Conservation (phyloP, 1,139 yeast genomes). For the Pneumocystis sp. region DNA sequence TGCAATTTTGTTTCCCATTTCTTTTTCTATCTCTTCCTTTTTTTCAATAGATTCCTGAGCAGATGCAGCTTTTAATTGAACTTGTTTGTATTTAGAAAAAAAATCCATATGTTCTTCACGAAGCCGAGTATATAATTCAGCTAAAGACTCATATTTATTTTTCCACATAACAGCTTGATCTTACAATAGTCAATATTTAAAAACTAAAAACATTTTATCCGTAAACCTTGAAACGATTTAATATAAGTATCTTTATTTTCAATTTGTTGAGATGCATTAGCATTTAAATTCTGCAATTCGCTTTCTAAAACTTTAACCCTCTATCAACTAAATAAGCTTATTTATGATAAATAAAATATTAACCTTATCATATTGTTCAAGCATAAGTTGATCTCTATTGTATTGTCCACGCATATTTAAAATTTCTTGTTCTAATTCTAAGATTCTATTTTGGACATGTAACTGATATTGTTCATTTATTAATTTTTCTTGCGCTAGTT, state of each 20-base stretch:
- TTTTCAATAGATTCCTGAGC: constrained; percentile 85
- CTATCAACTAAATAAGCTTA: not conserved
- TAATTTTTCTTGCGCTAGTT: constrained; percentile 59
- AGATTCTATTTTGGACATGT: constrained; percentile 64
- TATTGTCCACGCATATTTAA: constrained; percentile 64
- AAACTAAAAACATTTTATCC: not conserved
- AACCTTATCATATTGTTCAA: constrained; percentile 67
- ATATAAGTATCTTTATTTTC: constrained; percentile 66
- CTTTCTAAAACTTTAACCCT: constrained; percentile 70
- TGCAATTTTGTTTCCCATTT: constrained; percentile 67
- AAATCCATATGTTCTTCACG: constrained; percentile 82
- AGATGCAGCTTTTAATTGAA: constrained; percentile 78
- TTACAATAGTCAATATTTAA: constrained; percentile 4
- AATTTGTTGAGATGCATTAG: constrained; percentile 58
- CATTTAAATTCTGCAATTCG: constrained; percentile 48
- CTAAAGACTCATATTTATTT: constrained; percentile 74
- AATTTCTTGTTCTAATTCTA: constrained; percentile 71
- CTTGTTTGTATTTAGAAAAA: constrained; percentile 62
- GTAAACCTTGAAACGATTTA: constrained; percentile 34
- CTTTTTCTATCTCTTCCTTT: constrained; percentile 71
- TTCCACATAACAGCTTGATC: constrained; percentile 74
- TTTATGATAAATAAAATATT: not conserved
- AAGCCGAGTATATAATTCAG: constrained; percentile 76
- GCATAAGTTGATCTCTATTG: constrained; percentile 69
- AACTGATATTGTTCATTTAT: constrained; percentile 55